phyloP scores from a whole-genome alignment of 164 flowering plant genomes.

The Vitis riparia region DNA sequence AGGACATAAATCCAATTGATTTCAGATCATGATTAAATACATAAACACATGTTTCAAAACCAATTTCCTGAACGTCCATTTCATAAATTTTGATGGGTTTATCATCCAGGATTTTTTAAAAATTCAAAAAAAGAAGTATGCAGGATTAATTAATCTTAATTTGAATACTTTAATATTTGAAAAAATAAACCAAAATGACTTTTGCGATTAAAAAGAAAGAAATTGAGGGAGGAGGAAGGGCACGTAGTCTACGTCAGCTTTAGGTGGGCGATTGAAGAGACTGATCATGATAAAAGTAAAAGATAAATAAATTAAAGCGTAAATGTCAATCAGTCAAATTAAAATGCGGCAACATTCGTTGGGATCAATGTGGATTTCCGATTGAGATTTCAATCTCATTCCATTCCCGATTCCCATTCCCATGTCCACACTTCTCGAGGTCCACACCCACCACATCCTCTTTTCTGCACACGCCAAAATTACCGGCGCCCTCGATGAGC shows the following conservation, averaged over 20 bases:
- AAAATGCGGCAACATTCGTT: not conserved
- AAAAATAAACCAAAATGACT: no score
- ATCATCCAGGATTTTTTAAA: no score
- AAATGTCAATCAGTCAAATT: constrained; percentile 1
- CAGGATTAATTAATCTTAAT: no score
- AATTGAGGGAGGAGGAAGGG: not conserved
- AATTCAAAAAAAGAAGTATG: no score
- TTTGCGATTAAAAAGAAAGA: no score
- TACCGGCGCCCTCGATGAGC: constrained; percentile 27
- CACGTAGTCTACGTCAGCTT: constrained; percentile 12
- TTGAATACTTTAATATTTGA: no score
- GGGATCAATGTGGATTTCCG: constrained; percentile 5
- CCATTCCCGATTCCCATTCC: not conserved
- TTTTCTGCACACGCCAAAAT: constrained; percentile 18
- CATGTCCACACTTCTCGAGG: constrained; percentile 7
- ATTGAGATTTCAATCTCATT: not conserved
- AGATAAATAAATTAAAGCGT: no score
- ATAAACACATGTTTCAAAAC: no score
- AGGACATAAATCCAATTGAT: no score
- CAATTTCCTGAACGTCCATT: no score
- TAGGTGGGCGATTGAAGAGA: constrained; percentile 11
- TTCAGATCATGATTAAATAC: no score
- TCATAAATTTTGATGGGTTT: no score
- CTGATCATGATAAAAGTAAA: not conserved
- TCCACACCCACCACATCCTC: not conserved